Conservation (phyloP, 169 alveolate genomes). For the Plasmodium relictum region DNA sequence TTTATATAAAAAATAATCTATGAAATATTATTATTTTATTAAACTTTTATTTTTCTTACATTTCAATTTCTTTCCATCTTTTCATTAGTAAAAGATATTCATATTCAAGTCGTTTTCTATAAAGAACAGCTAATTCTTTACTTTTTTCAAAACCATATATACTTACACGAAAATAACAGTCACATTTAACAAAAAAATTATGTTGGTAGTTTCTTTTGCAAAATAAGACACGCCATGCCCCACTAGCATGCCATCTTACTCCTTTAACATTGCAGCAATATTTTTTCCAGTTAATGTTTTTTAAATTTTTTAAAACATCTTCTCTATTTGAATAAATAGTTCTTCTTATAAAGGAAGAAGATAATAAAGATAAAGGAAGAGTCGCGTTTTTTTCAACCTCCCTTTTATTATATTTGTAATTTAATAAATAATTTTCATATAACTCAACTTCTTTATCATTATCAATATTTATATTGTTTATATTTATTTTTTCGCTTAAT, state of each 20-base stretch:
- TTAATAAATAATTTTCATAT: slow-evolving; percentile 71
- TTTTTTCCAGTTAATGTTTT: slow-evolving; percentile 88
- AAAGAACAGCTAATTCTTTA: slow-evolving; percentile 87
- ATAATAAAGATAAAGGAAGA: slow-evolving; percentile 88
- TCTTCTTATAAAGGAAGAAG: slow-evolving; percentile 86
- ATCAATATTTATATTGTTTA: slow-evolving; percentile 66
- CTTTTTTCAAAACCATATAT: slow-evolving; percentile 88
- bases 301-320: slow-evolving; percentile 86
- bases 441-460: slow-evolving; percentile 74
- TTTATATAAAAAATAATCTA: background rate
- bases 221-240: slow-evolving; percentile 93
- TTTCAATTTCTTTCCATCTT: slow-evolving; percentile 86
- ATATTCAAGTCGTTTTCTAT: slow-evolving; percentile 87
- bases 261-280: slow-evolving; percentile 89
- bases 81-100: slow-evolving; percentile 88
- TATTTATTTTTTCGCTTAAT: slow-evolving; percentile 54
- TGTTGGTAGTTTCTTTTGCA: slow-evolving; percentile 86
- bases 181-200: slow-evolving; percentile 90
- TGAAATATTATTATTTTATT: slow-evolving; percentile 12
- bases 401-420: slow-evolving; percentile 68
- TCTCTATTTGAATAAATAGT: slow-evolving; percentile 85
- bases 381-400: slow-evolving; percentile 70
- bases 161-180: slow-evolving; percentile 86
- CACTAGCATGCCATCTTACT: slow-evolving; percentile 93
- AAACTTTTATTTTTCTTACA: slow-evolving; percentile 38